Percentiles rank a stretch among this genome's conserved stretches.
phyloP scores from a whole-genome alignment of 1,284 basidiomycete genomes.

The Microbotryum saponariae region DNA sequence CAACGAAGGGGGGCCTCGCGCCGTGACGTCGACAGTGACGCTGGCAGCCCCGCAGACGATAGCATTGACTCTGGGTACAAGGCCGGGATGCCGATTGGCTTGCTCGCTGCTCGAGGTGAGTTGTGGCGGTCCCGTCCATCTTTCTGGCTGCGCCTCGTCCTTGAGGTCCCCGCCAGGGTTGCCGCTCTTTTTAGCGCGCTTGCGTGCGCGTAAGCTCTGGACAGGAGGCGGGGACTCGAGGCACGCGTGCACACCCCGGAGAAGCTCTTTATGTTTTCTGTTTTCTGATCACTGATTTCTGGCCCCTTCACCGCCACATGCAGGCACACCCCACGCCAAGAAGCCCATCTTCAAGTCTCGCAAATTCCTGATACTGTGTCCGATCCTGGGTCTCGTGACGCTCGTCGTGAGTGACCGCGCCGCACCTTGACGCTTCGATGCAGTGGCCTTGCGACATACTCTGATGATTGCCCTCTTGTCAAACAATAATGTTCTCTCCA shows the following conservation, averaged over 20 bases:
- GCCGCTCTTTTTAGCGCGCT: background rate
- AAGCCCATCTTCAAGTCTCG: slow-evolving; percentile 20
- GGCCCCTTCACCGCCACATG: background rate
- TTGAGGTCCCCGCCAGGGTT: background rate
- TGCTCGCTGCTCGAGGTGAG: slow-evolving; percentile 17
- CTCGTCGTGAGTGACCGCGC: slow-evolving; percentile 2
- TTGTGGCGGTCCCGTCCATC: background rate
- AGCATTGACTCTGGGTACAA: slow-evolving; percentile 11
- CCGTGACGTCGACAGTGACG: background rate
- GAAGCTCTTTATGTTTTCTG: too few relatives aligned
- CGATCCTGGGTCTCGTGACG: slow-evolving; percentile 15
- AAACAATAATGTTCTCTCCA: background rate
- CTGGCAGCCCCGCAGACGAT: slow-evolving; percentile 2
- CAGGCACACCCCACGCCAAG: slow-evolving; percentile 27
- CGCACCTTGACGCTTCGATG: background rate
- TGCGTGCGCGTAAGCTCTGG: background rate
- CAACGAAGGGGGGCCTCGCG: background rate
- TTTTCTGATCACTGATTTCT: too few relatives aligned
- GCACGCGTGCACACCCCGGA: too few relatives aligned
- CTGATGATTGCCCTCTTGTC: background rate
- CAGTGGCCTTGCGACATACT: too few relatives aligned
- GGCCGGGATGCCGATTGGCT: slow-evolving; percentile 21
- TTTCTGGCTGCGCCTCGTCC: background rate
- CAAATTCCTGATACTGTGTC: slow-evolving; percentile 20
- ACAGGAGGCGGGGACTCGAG: background rate